These are phyloP conservation scores for Russula sp. DNA, from an alignment of 768 basidiomycete genomes.

Conservation along the genomic window DNA sequence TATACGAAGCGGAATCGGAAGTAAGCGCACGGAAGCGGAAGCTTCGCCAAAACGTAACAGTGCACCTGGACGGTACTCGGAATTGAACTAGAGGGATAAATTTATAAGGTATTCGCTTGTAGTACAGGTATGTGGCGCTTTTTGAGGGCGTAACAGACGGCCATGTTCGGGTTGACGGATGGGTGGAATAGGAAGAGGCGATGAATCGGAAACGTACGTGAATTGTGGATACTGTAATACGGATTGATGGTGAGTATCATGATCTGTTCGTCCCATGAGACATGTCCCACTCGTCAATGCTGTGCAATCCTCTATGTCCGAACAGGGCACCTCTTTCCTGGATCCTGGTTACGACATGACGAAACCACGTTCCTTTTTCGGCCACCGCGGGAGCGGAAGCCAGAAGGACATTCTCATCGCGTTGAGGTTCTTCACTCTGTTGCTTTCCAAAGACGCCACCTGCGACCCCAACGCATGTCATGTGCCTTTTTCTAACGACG, in stretches of 20 bases:
- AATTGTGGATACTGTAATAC: slow-evolving; percentile 11
- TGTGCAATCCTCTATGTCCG: neutral
- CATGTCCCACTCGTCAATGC: neutral
- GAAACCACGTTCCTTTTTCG: neutral
- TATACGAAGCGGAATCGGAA: slow-evolving; percentile 18
- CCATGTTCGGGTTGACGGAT: slow-evolving; percentile 21
- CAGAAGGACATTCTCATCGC: neutral
- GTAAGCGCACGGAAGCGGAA: slow-evolving; percentile 11
- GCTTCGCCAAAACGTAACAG: slow-evolving; percentile 21
- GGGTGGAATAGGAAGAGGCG: neutral
- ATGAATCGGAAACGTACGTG: slow-evolving; percentile 11
- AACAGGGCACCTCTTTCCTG: neutral
- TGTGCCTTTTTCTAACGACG: neutral
- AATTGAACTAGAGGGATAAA: slow-evolving; percentile 2
- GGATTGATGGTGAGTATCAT: slow-evolving; percentile 12
- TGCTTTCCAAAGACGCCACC: too few relatives aligned
- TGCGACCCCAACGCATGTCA: neutral
- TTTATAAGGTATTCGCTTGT: slow-evolving; percentile 26
- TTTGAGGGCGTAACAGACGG: slow-evolving; percentile 14
- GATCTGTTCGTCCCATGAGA: slow-evolving; percentile 5
- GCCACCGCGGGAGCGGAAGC: slow-evolving; percentile 2
- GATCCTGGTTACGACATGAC: neutral
- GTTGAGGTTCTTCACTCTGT: neutral
- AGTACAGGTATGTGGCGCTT: slow-evolving; percentile 7
- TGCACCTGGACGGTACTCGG: slow-evolving; percentile 9